Evolutionary conservation across 768 basidiomycete genomes (phyloP).

Genomic region (Xanthoconium stramineum): DNA sequence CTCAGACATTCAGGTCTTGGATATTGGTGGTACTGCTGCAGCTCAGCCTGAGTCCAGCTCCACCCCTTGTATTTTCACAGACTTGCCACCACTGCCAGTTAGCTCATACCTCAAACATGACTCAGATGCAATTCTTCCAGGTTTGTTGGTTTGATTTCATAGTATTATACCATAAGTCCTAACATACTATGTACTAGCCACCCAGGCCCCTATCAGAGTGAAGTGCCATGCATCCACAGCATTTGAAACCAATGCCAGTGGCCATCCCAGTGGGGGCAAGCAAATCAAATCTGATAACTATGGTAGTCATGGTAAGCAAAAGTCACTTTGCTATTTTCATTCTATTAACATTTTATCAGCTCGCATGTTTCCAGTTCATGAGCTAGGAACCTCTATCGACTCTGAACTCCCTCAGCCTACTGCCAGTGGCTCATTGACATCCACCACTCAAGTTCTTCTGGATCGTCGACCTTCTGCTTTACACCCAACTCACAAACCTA

Average conservation of each 20-base stretch:
- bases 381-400: too few relatives aligned
- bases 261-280: background rate
- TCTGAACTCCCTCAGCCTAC: background rate
- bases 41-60: background rate
- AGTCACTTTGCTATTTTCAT: background rate
- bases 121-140: background rate
- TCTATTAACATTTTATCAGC: background rate
- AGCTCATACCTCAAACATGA: too few relatives aligned
- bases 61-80: background rate
- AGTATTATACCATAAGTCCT: background rate
- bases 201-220: background rate
- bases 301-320: background rate
- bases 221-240: background rate
- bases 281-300: background rate
- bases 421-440: background rate
- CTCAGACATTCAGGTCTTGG: too few relatives aligned
- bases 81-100: background rate
- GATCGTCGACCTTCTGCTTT: background rate
- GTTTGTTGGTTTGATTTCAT: background rate
- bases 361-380: background rate
- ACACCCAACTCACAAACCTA: background rate
- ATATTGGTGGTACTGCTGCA: too few relatives aligned
- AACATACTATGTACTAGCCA: background rate
- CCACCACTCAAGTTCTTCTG: background rate
- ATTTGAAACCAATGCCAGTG: background rate